These are phyloP conservation scores for Blastobotrys attinorum DNA, from an alignment of 805 yeast species.

Conservation along the genomic window DNA sequence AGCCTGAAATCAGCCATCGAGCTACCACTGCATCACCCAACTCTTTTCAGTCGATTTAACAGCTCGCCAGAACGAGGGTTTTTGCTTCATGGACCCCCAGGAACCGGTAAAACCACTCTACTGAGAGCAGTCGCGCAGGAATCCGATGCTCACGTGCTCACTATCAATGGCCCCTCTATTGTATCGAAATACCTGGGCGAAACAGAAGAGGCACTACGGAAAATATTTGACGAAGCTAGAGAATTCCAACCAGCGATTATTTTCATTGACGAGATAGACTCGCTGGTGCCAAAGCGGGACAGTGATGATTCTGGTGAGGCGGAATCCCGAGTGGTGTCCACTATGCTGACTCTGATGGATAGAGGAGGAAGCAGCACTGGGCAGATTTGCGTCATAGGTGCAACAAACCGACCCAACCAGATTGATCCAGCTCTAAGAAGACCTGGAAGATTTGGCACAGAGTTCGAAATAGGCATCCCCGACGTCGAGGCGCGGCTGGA, in stretches of 20 bases:
- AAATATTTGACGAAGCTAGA: slow-evolving; percentile 75
- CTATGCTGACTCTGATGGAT: slow-evolving; percentile 87
- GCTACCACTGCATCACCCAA: slow-evolving; percentile 73
- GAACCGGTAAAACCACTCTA: slow-evolving; percentile 92
- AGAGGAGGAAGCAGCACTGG: slow-evolving; percentile 99
- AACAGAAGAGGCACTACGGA: slow-evolving; percentile 79
- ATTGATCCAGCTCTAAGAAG: slow-evolving; percentile 80
- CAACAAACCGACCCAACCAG: slow-evolving; percentile 80
- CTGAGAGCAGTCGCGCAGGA: slow-evolving; percentile 75
- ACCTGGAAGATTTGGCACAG: slow-evolving; percentile 87
- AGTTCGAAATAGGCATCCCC: slow-evolving; percentile 86
- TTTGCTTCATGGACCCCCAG: slow-evolving; percentile 93
- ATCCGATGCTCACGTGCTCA: slow-evolving; percentile 69
- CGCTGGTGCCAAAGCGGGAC: slow-evolving; percentile 77
- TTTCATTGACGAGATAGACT: slow-evolving; percentile 89
- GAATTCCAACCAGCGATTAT: slow-evolving; percentile 81
- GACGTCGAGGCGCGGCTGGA: slow-evolving; percentile 72
- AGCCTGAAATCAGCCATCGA: slow-evolving; percentile 59
- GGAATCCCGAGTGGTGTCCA: slow-evolving; percentile 85
- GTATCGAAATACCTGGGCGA: slow-evolving; percentile 92
- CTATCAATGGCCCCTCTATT: slow-evolving; percentile 84
- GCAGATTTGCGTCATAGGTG: slow-evolving; percentile 94
- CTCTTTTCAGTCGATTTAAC: slow-evolving; percentile 73
- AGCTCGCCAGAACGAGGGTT: slow-evolving; percentile 90
- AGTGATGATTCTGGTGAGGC: slow-evolving; percentile 86